Base-by-base conservation (phyloP, 1,284 basidiomycete species). In the Malassezia slooffiae region DNA sequence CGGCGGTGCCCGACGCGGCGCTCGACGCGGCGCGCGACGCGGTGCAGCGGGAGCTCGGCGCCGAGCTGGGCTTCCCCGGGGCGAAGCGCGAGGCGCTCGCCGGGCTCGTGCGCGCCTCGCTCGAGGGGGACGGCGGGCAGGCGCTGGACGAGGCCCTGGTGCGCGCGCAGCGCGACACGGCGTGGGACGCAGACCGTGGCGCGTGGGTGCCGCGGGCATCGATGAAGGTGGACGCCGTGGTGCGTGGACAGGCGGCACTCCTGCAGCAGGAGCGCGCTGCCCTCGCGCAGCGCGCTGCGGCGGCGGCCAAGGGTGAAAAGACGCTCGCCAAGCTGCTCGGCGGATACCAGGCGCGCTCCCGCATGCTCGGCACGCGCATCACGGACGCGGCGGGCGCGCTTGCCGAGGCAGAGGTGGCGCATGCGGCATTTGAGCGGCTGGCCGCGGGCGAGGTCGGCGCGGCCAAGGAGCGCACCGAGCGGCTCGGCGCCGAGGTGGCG, bases 241-340 rank as follows among this genome's bases (percentile, higher is more conserved):
- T 80, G 23, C 75, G 75, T 1, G 86, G 85, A 0, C 82, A 83
- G 59, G 67, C 73, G 0, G 66, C 75, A 6, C 72, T 82, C 36
- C 74, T 96, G 41, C 75, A 78, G 10, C 73, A 79, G 31, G 75
- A 76, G 43, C 78, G 81, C 19, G 80, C 80, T n/a, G 71, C 73
- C 34, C 87, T 99, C 81, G 72, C 79, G n/a, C 79, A 78, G 59
- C 83, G 86, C 61, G 85, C 86, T 0, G 77, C 75, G 35, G 84
- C 82, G 61, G 82, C 85, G 0, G 72, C 78, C 30, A 99, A 96
- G 73, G 71, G 77, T 4, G 93, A 97, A 74, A 95, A 91, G 78
- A 90, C 88, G 71, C 78, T 97, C 15, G 77, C 75, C 11, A 80
- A 91, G 54, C 77, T 80, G 17, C 77, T 97, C 6, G 90, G 89